These are phyloP conservation scores for Grosmannia huntii DNA, from an alignment of 2,329 filamentous ascomycete genomes.

Conservation along the genomic window DNA sequence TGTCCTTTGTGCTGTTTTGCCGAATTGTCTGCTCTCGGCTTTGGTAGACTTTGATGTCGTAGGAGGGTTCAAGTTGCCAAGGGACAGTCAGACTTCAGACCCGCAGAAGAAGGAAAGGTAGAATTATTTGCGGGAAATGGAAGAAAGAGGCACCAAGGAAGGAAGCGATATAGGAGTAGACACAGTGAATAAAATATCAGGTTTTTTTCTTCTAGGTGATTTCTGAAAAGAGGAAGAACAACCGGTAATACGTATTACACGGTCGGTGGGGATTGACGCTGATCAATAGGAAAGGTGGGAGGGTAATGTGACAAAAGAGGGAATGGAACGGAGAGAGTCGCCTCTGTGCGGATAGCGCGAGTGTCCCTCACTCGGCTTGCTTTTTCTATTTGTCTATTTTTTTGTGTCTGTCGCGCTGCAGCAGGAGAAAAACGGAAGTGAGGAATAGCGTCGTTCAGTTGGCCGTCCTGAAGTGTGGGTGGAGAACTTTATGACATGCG, in stretches of 20 bases:
- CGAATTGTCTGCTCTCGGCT: background rate
- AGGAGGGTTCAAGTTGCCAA: too few relatives aligned
- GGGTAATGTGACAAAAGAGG: background rate
- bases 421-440: constrained; percentile 1
- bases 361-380: background rate
- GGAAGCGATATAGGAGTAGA: background rate
- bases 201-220: background rate
- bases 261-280: constrained; percentile 1
- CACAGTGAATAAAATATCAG: constrained; percentile 1
- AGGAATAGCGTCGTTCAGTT: background rate
- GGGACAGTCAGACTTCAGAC: background rate
- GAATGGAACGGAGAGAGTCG: background rate
- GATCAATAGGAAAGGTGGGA: background rate
- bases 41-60: background rate
- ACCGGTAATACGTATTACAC: background rate
- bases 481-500: background rate
- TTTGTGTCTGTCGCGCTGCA: background rate
- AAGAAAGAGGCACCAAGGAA: background rate
- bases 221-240: constrained; percentile 1
- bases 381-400: background rate
- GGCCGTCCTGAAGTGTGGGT: background rate
- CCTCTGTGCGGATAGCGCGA: background rate
- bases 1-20: background rate
- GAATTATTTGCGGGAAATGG: background rate
- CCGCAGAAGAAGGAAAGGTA: background rate